Evolutionary conservation across 2,329 filamentous ascomycete species (phyloP), one percentile per base, ranked within the genome.

Genomic region (Rhexocercosporidium sp.): DNA sequence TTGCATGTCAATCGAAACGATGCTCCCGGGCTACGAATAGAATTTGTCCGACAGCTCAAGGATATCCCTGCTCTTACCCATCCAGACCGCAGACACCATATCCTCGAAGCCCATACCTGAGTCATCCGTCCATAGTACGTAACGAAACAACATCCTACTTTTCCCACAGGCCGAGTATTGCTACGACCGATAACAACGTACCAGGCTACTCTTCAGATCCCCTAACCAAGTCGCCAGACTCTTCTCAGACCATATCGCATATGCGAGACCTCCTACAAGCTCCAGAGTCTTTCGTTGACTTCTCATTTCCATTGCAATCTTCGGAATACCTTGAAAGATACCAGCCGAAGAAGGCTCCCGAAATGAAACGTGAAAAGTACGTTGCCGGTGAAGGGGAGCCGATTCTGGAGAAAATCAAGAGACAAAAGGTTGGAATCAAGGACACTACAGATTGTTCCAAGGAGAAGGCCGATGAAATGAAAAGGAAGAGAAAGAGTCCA

Each of bases 361-460:
- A 18, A 12, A 5, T 54, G 6, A 61, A 47, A 18, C 47, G 59
- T 51, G 34, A 31, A 20, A 71, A 60, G 41, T 71, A 72, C 60
- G 56, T 69, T 20, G 62, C 72, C 12, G 70, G 70, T 39, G 65
- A 66, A 20, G 59, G 64, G 8, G 67, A 72, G 47, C 70, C 67
- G 2, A 69, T 74, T 41, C 34, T 74, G 16, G 69, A 72, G 18
- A 75, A 67, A 46, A 70, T 75, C 39, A 70, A 66, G 47, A 74
- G 66, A 51, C 68, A 70, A 65, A 70, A 56, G 54, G 59, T 62
- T 18, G 65, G 41, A 16, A 51, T 25, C 49, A 37, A 44, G 59
- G 53, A 37, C 22, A n/a, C 9, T 9, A 16, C 20, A 46, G 59
- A 57, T 64, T 37, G 20, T 18, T 6, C 12, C 22, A 49, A 16